These are phyloP conservation scores for Neostapfia colusana DNA, from an alignment of 176 grass and related monocot species.

Conservation along the genomic window DNA sequence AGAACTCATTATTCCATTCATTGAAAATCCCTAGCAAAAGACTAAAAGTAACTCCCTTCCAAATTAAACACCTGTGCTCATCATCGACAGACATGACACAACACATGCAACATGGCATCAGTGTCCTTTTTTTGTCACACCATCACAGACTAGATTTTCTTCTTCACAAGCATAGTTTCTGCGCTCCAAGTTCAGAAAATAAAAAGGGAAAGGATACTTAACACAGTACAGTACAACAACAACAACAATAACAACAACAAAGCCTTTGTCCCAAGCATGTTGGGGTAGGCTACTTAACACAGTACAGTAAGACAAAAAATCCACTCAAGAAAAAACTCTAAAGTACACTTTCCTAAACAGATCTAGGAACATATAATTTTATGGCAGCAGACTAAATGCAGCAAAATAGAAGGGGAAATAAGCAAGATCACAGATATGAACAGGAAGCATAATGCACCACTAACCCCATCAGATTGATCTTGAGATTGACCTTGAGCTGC, in stretches of 20 bases:
- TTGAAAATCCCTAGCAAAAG: conserved; percentile 23
- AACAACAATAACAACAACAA: too few relatives aligned
- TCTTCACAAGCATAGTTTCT: not conserved
- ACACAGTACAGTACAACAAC: not conserved
- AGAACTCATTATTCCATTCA: not conserved
- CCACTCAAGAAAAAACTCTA: not conserved
- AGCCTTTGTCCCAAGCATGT: too few relatives aligned
- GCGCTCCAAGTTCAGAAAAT: not conserved
- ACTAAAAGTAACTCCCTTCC: not conserved
- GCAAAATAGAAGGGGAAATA: not conserved
- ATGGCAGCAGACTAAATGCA: conserved; percentile 29
- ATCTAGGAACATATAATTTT: conserved; percentile 6
- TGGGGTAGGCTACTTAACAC: too few relatives aligned
- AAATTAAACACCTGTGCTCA: not conserved
- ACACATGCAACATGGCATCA: conserved; percentile 12
- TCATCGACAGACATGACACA: not conserved
- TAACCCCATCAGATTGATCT: conserved; percentile 97
- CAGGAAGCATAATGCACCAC: conserved; percentile 48
- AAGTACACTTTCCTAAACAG: conserved; percentile 3
- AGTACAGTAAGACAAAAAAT: not conserved
- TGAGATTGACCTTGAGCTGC: conserved; percentile 99
- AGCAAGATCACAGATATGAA: not conserved
- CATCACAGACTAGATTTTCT: not conserved
- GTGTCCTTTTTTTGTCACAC: not conserved
- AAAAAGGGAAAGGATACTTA: conserved; percentile 1